phyloP scores from a whole-genome alignment of 1,139 yeast species.

The Scheffersomyces quercinus region DNA sequence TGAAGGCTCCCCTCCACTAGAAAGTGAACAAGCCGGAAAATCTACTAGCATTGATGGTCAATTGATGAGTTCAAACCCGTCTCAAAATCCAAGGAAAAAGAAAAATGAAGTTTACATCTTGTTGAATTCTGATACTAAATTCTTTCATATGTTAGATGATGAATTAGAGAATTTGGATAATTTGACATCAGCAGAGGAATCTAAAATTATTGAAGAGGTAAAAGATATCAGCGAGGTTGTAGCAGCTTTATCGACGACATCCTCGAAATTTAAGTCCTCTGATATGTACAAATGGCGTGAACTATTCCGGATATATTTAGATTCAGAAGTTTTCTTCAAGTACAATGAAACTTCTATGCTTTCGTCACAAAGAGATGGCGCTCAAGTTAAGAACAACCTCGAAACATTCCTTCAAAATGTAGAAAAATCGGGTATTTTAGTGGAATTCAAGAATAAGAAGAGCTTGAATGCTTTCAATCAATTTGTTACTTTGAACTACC shows the following conservation, averaged over 20 bases:
- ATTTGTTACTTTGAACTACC: constrained; percentile 55
- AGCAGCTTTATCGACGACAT: constrained; percentile 32
- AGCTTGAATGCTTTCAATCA: constrained; percentile 48
- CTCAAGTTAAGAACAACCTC: constrained; percentile 42
- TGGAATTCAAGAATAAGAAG: constrained; percentile 49
- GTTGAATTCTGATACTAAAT: constrained; percentile 47
- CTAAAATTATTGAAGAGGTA: constrained; percentile 44
- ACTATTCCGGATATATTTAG: constrained; percentile 63
- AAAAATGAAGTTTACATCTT: constrained; percentile 37
- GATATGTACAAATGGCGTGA: constrained; percentile 76
- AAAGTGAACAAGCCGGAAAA: constrained; percentile 12
- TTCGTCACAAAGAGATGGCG: constrained; percentile 41
- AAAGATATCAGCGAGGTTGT: constrained; percentile 42
- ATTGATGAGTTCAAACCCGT: not conserved
- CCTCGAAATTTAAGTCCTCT: constrained; percentile 33
- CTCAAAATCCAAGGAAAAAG: constrained; percentile 4
- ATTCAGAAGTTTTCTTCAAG: constrained; percentile 64
- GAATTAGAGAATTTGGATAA: constrained; percentile 54
- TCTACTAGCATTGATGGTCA: not conserved
- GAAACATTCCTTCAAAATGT: constrained; percentile 46
- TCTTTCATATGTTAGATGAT: constrained; percentile 58
- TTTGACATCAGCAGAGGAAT: constrained; percentile 47
- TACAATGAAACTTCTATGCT: constrained; percentile 46
- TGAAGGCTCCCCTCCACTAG: constrained; percentile 9
- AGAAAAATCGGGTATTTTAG: constrained; percentile 38